Percentiles rank a stretch among this genome's conserved stretches.
Evolutionary conservation across 1,284 basidiomycete species (phyloP).

Genomic region (Boletus mariae): DNA sequence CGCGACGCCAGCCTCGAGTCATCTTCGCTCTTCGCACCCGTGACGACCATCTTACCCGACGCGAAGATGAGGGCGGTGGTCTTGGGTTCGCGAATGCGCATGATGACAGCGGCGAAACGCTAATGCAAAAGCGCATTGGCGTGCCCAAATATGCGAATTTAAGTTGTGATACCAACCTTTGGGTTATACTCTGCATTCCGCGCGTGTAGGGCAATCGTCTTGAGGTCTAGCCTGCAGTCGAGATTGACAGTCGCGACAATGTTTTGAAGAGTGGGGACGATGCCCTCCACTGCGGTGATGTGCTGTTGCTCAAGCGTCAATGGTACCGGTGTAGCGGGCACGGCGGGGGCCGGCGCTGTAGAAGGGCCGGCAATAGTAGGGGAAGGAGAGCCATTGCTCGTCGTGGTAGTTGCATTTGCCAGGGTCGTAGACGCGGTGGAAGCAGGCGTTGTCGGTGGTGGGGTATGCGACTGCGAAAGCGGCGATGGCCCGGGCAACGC

Average conservation of each 20-base stretch:
- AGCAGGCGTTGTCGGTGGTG: conserved; percentile 30
- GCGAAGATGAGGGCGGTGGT: conserved; percentile 99
- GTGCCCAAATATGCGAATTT: conserved; percentile 44
- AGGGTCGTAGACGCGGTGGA: conserved; percentile 25
- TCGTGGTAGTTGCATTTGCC: conserved; percentile 21
- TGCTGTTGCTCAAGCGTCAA: conserved; percentile 84
- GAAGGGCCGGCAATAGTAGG: conserved; percentile 48
- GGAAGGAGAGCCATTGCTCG: conserved; percentile 27
- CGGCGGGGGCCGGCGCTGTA: conserved; percentile 44
- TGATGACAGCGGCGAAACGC: conserved; percentile 99
- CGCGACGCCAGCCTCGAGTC: conserved; percentile 95
- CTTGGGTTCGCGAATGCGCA: conserved; percentile 99
- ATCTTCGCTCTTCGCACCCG: conserved; percentile 98
- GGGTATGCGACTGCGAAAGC: conserved; percentile 35
- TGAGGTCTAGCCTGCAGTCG: conserved; percentile 94
- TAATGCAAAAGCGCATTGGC: conserved; percentile 62
- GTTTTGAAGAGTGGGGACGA: conserved; percentile 94
- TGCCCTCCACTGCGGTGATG: conserved; percentile 91
- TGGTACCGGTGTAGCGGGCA: conserved; percentile 60
- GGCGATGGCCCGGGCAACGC: conserved; percentile 42
- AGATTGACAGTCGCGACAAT: conserved; percentile 99
- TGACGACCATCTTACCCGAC: conserved; percentile 99
- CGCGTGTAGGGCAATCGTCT: conserved; percentile 98
- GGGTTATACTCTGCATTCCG: conserved; percentile 99
- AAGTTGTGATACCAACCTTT: conserved; percentile 77